phyloP scores from a whole-genome alignment of 2,329 filamentous ascomycete genomes.

The Orbilia javanica region DNA sequence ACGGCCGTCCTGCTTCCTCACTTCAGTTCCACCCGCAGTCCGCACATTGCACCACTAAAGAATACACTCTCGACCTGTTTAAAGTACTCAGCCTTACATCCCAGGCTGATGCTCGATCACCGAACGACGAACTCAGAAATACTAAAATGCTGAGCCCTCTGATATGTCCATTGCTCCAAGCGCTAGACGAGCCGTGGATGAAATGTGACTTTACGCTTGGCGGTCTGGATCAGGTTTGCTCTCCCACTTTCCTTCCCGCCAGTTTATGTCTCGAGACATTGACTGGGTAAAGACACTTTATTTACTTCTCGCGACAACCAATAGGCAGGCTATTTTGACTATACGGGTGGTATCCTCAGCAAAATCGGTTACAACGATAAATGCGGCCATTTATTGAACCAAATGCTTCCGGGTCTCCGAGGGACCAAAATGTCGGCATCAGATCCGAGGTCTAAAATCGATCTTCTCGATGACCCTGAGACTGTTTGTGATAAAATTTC shows the following conservation, averaged over 20 bases:
- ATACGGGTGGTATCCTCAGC: conserved; percentile 21
- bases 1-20: conserved; percentile 21
- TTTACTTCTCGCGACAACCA: not conserved
- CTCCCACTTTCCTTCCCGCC: not conserved
- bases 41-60: not conserved
- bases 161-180: conserved; percentile 16
- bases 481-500: conserved; percentile 25
- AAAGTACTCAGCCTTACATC: conserved; percentile 16
- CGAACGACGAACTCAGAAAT: conserved; percentile 32
- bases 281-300: too few species aligned
- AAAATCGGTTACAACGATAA: conserved; percentile 36
- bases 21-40: conserved; percentile 25
- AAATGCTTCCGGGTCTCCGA: conserved; percentile 28
- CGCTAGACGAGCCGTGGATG: conserved; percentile 19
- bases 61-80: not conserved
- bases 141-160: conserved; percentile 30
- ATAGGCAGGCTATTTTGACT: conserved; percentile 29
- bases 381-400: conserved; percentile 21
- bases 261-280: too few species aligned
- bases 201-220: conserved; percentile 16
- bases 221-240: conserved; percentile 33
- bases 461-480: conserved; percentile 36
- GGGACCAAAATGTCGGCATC: conserved; percentile 50
- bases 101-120: not conserved
- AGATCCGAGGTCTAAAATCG: conserved; percentile 39